phyloP scores from a whole-genome alignment of 768 basidiomycete genomes.

The Leccinum boreale region DNA sequence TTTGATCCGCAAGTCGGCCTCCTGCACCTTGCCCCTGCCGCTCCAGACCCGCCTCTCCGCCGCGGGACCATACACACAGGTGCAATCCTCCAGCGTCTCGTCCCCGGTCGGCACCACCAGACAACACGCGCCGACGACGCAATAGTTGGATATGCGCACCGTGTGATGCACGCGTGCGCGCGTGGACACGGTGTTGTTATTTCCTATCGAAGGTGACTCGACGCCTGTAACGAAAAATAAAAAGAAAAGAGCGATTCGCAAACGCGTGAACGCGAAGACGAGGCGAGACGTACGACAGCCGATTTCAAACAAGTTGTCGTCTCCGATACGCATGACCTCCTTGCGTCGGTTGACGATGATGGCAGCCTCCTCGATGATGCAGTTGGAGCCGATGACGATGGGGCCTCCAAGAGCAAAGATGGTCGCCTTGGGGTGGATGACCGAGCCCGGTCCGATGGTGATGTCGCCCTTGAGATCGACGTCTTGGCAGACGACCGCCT shows the following conservation, averaged over 20 bases:
- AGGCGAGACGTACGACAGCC: conserved; percentile 69
- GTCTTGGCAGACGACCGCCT: conserved; percentile 88
- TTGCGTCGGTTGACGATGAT: conserved; percentile 90
- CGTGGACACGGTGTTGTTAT: conserved; percentile 83
- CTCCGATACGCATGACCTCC: conserved; percentile 89
- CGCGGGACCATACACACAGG: conserved; percentile 75
- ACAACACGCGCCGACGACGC: conserved; percentile 79
- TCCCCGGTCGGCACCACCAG: conserved; percentile 76
- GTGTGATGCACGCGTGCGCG: conserved; percentile 82
- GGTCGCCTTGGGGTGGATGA: conserved; percentile 92
- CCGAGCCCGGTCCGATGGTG: conserved; percentile 86
- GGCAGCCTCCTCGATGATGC: conserved; percentile 88
- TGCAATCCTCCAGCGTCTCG: conserved; percentile 78
- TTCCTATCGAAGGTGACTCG: conserved; percentile 81
- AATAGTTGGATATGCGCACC: conserved; percentile 74
- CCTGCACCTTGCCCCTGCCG: conserved; percentile 79
- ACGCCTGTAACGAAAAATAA: conserved; percentile 52
- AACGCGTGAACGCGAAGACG: not conserved
- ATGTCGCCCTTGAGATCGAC: conserved; percentile 93
- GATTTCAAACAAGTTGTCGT: conserved; percentile 93
- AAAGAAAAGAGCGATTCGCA: too few species aligned
- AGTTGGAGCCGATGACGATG: conserved; percentile 83
- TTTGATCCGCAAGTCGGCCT: conserved; percentile 77
- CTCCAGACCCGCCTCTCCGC: conserved; percentile 81
- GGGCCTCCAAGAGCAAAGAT: conserved; percentile 90